Conservation (phyloP, 2,329 filamentous ascomycete species). For the Didymella pinodella region DNA sequence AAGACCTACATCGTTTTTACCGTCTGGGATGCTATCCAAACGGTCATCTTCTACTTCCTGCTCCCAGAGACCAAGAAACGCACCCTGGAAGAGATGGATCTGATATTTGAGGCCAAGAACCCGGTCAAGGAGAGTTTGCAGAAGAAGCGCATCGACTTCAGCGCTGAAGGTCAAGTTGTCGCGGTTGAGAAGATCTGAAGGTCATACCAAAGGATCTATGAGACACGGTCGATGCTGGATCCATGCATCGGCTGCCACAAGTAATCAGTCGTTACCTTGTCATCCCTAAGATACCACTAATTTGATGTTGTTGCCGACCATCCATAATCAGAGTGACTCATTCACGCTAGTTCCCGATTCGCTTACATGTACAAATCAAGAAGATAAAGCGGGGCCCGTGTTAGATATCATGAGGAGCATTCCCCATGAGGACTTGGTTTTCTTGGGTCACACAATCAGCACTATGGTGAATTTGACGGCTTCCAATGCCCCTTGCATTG, state of each 20-base stretch:
- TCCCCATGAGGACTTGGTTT: not conserved
- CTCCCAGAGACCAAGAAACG: conserved; percentile 3
- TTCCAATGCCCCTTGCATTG: not conserved
- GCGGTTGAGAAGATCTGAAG: not conserved
- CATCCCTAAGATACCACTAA: not conserved
- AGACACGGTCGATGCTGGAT: not conserved
- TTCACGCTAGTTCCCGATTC: not conserved
- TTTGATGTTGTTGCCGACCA: not conserved
- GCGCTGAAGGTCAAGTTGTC: not conserved
- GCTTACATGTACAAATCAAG: not conserved
- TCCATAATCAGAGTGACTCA: not conserved
- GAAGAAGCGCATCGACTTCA: not conserved
- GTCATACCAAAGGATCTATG: not conserved
- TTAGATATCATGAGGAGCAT: not conserved
- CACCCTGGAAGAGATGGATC: not conserved
- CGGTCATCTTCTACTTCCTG: conserved; percentile 1
- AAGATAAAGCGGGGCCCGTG: not conserved
- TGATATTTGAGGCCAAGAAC: not conserved
- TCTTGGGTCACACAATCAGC: no score
- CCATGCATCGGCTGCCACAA: not conserved
- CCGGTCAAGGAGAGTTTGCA: not conserved
- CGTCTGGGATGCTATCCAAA: not conserved
- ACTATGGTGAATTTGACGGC: no score
- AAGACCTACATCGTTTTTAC: conserved; percentile 37
- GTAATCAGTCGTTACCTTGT: not conserved